Evolutionary conservation across 768 basidiomycete species (phyloP).

Genomic region (Auricularia sp.): DNA sequence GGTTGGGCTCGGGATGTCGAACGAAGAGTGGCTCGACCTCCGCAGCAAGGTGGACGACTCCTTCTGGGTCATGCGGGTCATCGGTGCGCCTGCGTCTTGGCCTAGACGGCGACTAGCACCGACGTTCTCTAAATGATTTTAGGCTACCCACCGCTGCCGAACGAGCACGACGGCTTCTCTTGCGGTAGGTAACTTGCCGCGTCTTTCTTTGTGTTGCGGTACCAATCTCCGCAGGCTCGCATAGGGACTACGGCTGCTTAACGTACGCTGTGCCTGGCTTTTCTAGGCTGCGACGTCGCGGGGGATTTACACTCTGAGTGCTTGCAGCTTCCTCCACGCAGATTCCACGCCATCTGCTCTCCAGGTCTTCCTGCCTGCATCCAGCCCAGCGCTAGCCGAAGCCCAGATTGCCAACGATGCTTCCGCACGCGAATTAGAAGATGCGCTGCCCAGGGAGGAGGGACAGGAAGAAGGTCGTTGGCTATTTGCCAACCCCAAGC

Average conservation of each 20-base stretch:
- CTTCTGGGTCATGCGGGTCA: constrained; percentile 84
- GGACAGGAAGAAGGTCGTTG: constrained; percentile 54
- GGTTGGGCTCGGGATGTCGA: constrained; percentile 61
- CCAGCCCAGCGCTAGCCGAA: constrained; percentile 8
- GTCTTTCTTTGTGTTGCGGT: no score
- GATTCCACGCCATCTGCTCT: constrained; percentile 73
- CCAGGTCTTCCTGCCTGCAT: constrained; percentile 61
- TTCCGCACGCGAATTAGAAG: constrained; percentile 7
- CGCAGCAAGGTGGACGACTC: constrained; percentile 66
- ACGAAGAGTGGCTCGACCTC: constrained; percentile 60
- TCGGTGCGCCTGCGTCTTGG: constrained; percentile 37
- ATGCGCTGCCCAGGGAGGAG: constrained; percentile 37
- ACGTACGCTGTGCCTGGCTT: constrained; percentile 41
- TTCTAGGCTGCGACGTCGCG: not conserved
- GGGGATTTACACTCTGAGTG: not conserved
- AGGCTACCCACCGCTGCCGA: constrained; percentile 84
- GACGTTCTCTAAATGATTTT: not conserved
- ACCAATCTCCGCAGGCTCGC: constrained; percentile 36
- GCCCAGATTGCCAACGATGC: not conserved
- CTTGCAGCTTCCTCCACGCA: constrained; percentile 65
- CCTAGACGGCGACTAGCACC: not conserved
- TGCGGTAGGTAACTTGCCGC: constrained; percentile 34
- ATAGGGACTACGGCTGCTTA: constrained; percentile 88
- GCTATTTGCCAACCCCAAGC: constrained; percentile 79
- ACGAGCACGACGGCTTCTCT: constrained; percentile 70